Conservation (phyloP, 2,329 filamentous ascomycete species). For the Ascochyta fabae region DNA sequence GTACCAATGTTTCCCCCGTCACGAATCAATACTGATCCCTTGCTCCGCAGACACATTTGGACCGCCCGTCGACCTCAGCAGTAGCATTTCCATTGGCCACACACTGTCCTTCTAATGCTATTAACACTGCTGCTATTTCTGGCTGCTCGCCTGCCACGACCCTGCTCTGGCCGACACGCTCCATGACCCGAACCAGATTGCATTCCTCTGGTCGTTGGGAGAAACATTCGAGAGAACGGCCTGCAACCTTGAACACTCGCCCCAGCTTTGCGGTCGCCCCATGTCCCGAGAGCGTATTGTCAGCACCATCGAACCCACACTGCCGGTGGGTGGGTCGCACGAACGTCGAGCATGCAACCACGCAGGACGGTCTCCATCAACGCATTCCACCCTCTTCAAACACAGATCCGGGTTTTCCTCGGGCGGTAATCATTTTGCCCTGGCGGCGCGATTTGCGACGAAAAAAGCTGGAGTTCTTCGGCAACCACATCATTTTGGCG, state of each 20-base stretch:
- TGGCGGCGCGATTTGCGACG: slow-evolving; percentile 14
- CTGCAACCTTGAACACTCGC: slow-evolving; percentile 5
- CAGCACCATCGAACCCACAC: not conserved
- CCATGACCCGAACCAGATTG: slow-evolving; percentile 13
- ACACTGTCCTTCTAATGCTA: slow-evolving; percentile 23
- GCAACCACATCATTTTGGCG: slow-evolving; percentile 34
- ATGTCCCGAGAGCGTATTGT: slow-evolving; percentile 5
- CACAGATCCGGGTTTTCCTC: not conserved
- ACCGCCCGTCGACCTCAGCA: slow-evolving; percentile 54
- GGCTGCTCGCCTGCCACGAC: slow-evolving; percentile 21
- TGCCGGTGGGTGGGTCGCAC: slow-evolving; percentile 4
- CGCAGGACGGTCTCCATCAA: slow-evolving; percentile 3
- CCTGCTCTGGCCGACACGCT: slow-evolving; percentile 15
- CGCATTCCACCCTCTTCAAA: slow-evolving; percentile 14
- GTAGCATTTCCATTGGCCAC: slow-evolving; percentile 29
- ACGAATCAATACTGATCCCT: slow-evolving; percentile 37
- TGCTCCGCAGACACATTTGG: slow-evolving; percentile 54
- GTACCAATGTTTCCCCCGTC: slow-evolving; percentile 34
- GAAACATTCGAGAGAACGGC: not conserved
- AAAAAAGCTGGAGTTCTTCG: slow-evolving; percentile 37
- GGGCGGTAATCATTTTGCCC: not conserved
- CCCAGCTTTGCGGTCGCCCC: slow-evolving; percentile 13
- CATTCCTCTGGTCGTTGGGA: slow-evolving; percentile 16
- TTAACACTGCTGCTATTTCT: slow-evolving; percentile 18
- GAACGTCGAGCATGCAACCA: not conserved